Percentiles rank a stretch among this genome's conserved stretches.
Evolutionary conservation across 495 filamentous ascomycete genomes (phyloP).

Genomic region (Xylaria bambusicola): DNA sequence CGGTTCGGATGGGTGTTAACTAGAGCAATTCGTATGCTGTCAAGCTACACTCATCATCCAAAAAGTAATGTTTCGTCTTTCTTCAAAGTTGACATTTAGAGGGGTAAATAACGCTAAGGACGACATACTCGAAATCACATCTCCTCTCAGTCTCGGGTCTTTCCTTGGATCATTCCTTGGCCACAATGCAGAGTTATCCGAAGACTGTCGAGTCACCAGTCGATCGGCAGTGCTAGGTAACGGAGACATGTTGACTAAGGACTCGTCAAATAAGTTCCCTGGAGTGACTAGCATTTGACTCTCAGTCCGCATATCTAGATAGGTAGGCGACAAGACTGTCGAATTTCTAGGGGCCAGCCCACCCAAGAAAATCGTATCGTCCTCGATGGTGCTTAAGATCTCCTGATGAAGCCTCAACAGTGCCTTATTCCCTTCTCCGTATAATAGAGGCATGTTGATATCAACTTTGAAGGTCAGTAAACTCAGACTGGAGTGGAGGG

Average conservation of each 20-base stretch:
- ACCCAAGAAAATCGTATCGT: constrained; percentile 7
- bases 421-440: constrained; percentile 10
- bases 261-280: background rate
- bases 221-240: background rate
- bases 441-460: constrained; percentile 14
- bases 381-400: background rate
- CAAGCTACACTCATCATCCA: no score
- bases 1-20: no score
- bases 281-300: background rate
- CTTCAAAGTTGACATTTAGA: no score
- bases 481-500: no score
- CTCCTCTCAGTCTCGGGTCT: background rate
- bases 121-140: background rate
- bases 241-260: background rate
- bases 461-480: background rate
- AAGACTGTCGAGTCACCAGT: background rate
- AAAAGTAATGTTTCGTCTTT: no score
- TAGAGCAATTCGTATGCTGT: no score
- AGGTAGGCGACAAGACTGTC: no score
- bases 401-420: constrained; percentile 6
- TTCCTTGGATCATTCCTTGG: background rate
- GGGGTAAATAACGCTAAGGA: no score
- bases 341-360: background rate
- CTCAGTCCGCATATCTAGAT: background rate
- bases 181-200: background rate